Conservation (phyloP, 1,284 basidiomycete species). For the Marasmius tenuissimus region DNA sequence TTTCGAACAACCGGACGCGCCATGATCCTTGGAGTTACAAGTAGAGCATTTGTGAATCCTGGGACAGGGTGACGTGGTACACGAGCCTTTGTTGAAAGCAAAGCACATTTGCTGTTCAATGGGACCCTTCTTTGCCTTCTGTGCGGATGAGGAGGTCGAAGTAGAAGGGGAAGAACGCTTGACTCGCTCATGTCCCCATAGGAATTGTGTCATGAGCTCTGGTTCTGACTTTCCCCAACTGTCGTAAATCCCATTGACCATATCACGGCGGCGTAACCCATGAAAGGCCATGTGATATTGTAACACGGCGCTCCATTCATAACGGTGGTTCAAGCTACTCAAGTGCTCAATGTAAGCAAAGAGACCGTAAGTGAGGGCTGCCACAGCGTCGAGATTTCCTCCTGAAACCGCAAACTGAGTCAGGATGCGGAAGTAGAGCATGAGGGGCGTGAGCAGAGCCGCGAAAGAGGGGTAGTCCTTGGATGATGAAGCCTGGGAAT, state of each 20-base stretch:
- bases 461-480: constrained; percentile 4
- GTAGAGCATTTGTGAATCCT: neutral
- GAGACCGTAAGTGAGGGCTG: too few relatives aligned
- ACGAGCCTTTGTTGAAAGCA: constrained; percentile 1
- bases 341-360: neutral
- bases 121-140: neutral
- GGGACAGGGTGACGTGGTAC: too few relatives aligned
- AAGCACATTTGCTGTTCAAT: constrained; percentile 7
- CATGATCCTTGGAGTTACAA: constrained; percentile 4
- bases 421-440: constrained; percentile 1
- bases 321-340: neutral
- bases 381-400: too few relatives aligned
- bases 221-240: neutral
- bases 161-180: neutral
- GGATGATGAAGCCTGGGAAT: neutral
- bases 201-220: neutral
- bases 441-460: neutral
- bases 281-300: constrained; percentile 7
- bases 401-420: neutral
- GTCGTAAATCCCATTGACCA: constrained; percentile 2
- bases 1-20: neutral
- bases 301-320: constrained; percentile 3
- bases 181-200: neutral
- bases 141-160: too few relatives aligned
- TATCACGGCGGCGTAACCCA: neutral